Evolutionary conservation across 1,139 yeast species (phyloP), one percentile per base, ranked within the genome.

Genomic region (Suhomyces yuchorum): DNA sequence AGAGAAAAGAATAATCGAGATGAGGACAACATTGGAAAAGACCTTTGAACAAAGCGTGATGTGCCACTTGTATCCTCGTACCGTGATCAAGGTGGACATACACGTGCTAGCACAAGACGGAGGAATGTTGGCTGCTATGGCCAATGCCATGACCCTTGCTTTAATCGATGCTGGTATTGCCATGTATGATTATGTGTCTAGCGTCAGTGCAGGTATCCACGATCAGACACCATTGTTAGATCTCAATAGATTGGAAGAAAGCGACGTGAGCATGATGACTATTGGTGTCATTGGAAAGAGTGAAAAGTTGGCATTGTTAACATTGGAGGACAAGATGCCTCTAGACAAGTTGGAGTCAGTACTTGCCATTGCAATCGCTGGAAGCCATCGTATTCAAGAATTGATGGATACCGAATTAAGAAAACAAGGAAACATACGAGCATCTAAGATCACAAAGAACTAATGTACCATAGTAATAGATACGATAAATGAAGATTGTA

Each of bases 101-200:
- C 89, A 88, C 56, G 91, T 93, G 0, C 73, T 93, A 50, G 85
- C 93, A 8, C 90, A 90, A 59, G 99, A 95, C 62, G 99, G 99
- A 32, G 96, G 97, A 0, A 65, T 92, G 42, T 69, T 93, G 55
- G 82, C 96, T 0, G 78, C 88, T 1, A 81, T 95, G 59, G 77
- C 90, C 43, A 93, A 95, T 63, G 90, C 97, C n/a, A 81, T 88
- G 44, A 89, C 97, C 1, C 71, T 93, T 56, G 98, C 97, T 0
- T 73, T 93, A 43, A 83, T 93, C 40, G 98, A 95, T 68, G 97
- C 98, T 1, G 99, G 99, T 40, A 85, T 93, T 39, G 88, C 97
- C 15, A 86, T 93, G 89, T 87, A 87, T 61, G 98, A 93, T 63
- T 92, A 89, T 62, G 87, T 93, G 12, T 80, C 91, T 44, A 84